phyloP scores from a whole-genome alignment of 805 yeast genomes.

The Pichia pseudocactophila region DNA sequence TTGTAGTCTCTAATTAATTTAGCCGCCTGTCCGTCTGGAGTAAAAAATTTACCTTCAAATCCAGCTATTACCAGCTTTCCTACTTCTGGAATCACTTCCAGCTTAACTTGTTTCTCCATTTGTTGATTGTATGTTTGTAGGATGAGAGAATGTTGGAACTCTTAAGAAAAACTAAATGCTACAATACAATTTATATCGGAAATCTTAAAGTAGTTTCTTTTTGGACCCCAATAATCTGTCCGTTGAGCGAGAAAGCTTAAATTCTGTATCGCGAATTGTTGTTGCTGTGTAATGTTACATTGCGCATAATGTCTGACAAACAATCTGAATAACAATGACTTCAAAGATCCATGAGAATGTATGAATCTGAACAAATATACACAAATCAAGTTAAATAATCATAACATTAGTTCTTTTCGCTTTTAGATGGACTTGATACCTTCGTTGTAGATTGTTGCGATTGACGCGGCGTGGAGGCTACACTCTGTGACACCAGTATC shows the following conservation, averaged over 20 bases:
- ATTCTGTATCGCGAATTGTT: too few species aligned
- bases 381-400: neutral
- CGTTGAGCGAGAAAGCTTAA: too few species aligned
- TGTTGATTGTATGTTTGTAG: too few species aligned
- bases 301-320: too few species aligned
- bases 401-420: neutral
- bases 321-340: too few species aligned
- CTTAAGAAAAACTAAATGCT: too few species aligned
- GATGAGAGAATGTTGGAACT: too few species aligned
- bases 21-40: slow-evolving; percentile 36
- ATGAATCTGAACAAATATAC: neutral
- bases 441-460: neutral
- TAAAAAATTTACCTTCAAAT: slow-evolving; percentile 45
- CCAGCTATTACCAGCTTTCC: slow-evolving; percentile 56
- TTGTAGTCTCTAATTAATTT: slow-evolving; percentile 42
- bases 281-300: too few species aligned
- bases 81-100: neutral
- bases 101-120: neutral
- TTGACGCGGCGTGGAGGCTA: slow-evolving; percentile 1
- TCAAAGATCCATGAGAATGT: neutral
- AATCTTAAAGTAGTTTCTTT: too few species aligned
- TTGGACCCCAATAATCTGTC: too few species aligned
- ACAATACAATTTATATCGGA: too few species aligned
- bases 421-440: neutral
- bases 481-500: slow-evolving; percentile 1